Evolutionary conservation across 768 basidiomycete genomes (phyloP), one percentile per base, ranked within the genome.

Genomic region (Mycena filopes): DNA sequence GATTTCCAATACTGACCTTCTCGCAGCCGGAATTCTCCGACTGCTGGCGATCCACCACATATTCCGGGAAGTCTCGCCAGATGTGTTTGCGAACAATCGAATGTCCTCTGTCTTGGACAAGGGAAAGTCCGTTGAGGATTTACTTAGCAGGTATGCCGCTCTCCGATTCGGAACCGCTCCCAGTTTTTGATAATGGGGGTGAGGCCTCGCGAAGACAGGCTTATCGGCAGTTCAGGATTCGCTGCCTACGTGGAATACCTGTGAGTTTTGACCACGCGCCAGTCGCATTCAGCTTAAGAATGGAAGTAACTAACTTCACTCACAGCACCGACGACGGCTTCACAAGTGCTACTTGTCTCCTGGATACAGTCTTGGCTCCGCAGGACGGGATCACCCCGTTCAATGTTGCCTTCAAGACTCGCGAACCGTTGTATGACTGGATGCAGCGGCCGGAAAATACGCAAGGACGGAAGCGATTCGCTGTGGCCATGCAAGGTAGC

Each of bases 1-100:
- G 21, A n/a, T 42, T 48, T 38, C 25, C 18, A 33, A 43, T 25
- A 7, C 16, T 21, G 7, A 33, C 33, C 12, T 33, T 12, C 16
- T 10, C 21, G n/a, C 33, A 80, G 77, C 65, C 10, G 73, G 78
- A 21, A 64, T 73, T 28, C 68, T 81, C 4, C 73, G 79, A 10
- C 68, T 74, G n/a, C 73, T 80, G 10, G 77, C 79, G 6, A 75
- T 75, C 0, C 70, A 75, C 55, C 73, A 79, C 55, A 71, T 80
- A 43, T 80, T 79, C 69, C 57, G 54, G 18, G 80, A 81, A 60
- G 69, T 74, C 31, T 60, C 54, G 1, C 75, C 75, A 2, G 58
- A 75, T 48, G 73, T 74, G 7, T 81, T 76, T 53, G 70, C 71
- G 1, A 73, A 77, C 59, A 81, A 79, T 57, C 72, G 76, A 4